Conservation (phyloP, 306 rosid genomes). For the Vigna mungo region DNA sequence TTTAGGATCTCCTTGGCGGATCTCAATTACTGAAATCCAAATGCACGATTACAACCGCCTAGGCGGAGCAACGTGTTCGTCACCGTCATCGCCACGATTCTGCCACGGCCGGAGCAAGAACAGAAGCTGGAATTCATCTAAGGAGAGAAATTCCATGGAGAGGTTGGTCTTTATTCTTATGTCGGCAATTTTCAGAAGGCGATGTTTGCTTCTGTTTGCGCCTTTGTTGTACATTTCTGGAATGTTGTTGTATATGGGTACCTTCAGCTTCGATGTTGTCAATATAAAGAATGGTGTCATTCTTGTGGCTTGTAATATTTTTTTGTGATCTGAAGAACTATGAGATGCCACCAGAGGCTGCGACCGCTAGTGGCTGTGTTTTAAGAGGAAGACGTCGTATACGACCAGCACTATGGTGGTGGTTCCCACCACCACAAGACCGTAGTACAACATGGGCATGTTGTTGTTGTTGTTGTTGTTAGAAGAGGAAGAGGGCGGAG, state of each 20-base stretch:
- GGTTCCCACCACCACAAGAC: slow-evolving; percentile 69
- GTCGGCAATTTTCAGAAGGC: slow-evolving; percentile 71
- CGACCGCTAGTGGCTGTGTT: slow-evolving; percentile 44
- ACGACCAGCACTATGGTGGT: slow-evolving; percentile 61
- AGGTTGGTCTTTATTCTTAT: slow-evolving; percentile 59
- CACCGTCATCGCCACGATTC: slow-evolving; percentile 71
- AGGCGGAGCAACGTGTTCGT: slow-evolving; percentile 59
- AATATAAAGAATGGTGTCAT: slow-evolving; percentile 66
- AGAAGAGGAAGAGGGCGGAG: slow-evolving; percentile 35
- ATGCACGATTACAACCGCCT: slow-evolving; percentile 83
- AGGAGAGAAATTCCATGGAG: slow-evolving; percentile 61
- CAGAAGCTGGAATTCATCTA: slow-evolving; percentile 43
- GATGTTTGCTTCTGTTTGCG: slow-evolving; percentile 85
- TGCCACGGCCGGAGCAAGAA: slow-evolving; percentile 69
- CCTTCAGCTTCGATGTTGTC: slow-evolving; percentile 75
- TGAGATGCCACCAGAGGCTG: not conserved
- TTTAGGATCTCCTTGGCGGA: slow-evolving; percentile 37
- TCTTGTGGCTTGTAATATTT: slow-evolving; percentile 38
- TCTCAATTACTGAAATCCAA: slow-evolving; percentile 11
- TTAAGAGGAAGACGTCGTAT: slow-evolving; percentile 76
- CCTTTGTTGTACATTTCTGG: slow-evolving; percentile 84
- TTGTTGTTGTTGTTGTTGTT: slow-evolving; percentile 52
- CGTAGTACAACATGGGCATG: slow-evolving; percentile 73
- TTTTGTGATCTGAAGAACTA: no score
- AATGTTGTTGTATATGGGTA: slow-evolving; percentile 88